Evolutionary conservation across 495 filamentous ascomycete species (phyloP).

Genomic region (Endocarpon pusillum): DNA sequence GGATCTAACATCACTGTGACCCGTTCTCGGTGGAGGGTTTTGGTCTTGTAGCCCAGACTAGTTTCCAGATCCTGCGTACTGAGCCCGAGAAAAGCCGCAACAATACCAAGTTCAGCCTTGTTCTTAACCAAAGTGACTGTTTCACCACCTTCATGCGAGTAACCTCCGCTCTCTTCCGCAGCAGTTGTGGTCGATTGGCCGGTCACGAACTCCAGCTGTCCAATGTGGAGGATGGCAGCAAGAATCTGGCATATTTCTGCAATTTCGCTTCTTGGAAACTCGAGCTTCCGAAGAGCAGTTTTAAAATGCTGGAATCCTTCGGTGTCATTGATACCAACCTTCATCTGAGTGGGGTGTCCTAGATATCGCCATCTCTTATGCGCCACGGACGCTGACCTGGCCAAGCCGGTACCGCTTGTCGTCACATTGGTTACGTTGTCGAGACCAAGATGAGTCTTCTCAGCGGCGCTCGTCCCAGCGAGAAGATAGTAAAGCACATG

Average conservation of each 20-base stretch:
- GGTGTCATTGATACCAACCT: slow-evolving; percentile 86
- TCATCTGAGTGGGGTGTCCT: slow-evolving; percentile 88
- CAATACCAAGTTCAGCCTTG: slow-evolving; percentile 68
- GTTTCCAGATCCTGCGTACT: slow-evolving; percentile 62
- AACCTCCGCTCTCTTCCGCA: slow-evolving; percentile 86
- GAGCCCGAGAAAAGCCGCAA: slow-evolving; percentile 86
- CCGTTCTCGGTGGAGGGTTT: slow-evolving; percentile 82
- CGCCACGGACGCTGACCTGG: slow-evolving; percentile 29
- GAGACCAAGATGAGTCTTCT: slow-evolving; percentile 78
- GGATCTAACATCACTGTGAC: slow-evolving; percentile 97
- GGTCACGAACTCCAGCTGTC: slow-evolving; percentile 80
- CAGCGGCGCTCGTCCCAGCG: slow-evolving; percentile 75
- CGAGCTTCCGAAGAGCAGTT: slow-evolving; percentile 79
- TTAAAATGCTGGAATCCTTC: slow-evolving; percentile 98
- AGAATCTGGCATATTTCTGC: slow-evolving; percentile 92
- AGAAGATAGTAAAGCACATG: slow-evolving; percentile 91
- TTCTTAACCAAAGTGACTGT: slow-evolving; percentile 76
- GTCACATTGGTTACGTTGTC: slow-evolving; percentile 33
- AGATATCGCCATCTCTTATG: slow-evolving; percentile 87
- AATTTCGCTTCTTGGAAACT: slow-evolving; percentile 84
- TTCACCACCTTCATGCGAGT: slow-evolving; percentile 86
- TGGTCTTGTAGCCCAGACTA: slow-evolving; percentile 85
- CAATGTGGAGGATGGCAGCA: slow-evolving; percentile 82
- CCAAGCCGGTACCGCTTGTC: slow-evolving; percentile 23
- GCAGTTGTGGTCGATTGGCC: slow-evolving; percentile 58